phyloP scores from a whole-genome alignment of 352 stramenopile genomes.

The Elongisporangium undulatum region DNA sequence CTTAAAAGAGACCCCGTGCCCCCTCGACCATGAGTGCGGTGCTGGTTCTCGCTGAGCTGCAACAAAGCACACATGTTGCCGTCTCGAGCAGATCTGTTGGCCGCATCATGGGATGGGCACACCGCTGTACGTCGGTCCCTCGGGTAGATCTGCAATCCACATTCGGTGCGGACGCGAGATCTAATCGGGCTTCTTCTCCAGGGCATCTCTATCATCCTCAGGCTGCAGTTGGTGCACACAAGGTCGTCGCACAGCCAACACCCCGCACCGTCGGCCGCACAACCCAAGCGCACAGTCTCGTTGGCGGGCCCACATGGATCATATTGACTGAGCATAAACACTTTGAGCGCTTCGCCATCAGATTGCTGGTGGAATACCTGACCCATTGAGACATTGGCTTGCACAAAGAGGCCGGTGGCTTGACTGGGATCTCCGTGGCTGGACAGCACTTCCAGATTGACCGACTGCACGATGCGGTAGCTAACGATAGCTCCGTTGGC shows the following conservation, averaged over 20 bases:
- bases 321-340: neutral
- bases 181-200: neutral
- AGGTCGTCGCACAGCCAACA: neutral
- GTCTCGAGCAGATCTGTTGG: neutral
- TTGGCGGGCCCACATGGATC: neutral
- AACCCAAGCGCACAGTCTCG: neutral
- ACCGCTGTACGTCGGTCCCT: neutral
- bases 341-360: neutral
- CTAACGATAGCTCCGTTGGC: neutral
- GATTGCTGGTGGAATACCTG: neutral
- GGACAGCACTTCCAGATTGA: neutral
- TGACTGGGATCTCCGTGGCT: no score
- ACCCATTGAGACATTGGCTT: neutral
- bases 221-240: neutral
- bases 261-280: neutral
- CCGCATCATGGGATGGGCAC: neutral
- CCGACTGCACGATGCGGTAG: neutral
- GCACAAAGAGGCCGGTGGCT: no score
- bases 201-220: neutral
- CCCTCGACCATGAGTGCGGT: neutral
- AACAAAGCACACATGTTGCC: neutral
- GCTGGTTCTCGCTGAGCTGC: slow-evolving; percentile 7
- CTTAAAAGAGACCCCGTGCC: no score
- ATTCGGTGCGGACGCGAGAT: neutral
- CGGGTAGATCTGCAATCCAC: neutral